Base-by-base conservation (phyloP, 164 flowering plant genomes). In the Umbilicus rupestris region DNA sequence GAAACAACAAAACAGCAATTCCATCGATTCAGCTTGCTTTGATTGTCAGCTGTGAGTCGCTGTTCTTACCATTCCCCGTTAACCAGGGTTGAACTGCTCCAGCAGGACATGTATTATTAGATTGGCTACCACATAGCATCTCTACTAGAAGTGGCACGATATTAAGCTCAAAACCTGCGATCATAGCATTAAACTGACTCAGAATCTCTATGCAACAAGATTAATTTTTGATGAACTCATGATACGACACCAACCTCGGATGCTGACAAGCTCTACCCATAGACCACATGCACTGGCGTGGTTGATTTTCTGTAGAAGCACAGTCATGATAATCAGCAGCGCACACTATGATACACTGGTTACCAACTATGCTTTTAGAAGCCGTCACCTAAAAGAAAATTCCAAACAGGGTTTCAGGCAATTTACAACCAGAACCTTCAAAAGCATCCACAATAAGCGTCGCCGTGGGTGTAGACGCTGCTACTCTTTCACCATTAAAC, bases 11-110 rank as follows among this genome's bases (percentile, higher is more conserved):
- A n/a, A n/a, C n/a, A n/a, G n/a, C n/a, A n/a, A n/a, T n/a, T n/a
- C n/a, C n/a, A n/a, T n/a, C n/a, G n/a, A n/a, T n/a, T n/a, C n/a
- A 33, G 37, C 39, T 12, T 20, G 14, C 37, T 17, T 47, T 47
- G 22, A 66, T 16, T 17, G 62, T 19, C 39, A 15, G 19, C 16
- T 15, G 4, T 15, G 47, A 16, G 16, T 39, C 69, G 41, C 9
- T 10, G n/a, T 24, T 42, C 81, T 69, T 80, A 94, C 98, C 99
- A 94, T 94, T 75, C 99, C 99, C 99, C 99, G 91, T 73, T 70
- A 91, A 16, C 99, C 99, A 63, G 99, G 99, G 72, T 91, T 94
- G 71, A 84, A 91, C 97, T 47, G 96, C 99, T 39, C 86, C 93
- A 72, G 73, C 72, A 30, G 96, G 97, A 77, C 99, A 94, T 37